These are phyloP conservation scores for Trichoderma orchidacearum DNA, from an alignment of 495 filamentous ascomycete genomes.

Conservation along the genomic window DNA sequence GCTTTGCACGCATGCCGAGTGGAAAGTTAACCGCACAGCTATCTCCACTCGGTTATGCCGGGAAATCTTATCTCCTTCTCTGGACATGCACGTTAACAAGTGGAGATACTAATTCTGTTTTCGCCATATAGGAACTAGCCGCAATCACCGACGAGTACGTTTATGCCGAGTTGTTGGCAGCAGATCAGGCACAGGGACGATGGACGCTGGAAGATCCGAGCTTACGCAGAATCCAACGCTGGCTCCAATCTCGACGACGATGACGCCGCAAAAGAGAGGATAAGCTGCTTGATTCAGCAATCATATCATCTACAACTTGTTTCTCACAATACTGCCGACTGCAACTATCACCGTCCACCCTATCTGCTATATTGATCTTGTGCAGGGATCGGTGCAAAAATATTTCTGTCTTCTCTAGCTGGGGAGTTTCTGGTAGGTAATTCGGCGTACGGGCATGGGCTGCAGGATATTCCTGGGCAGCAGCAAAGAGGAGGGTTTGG, in stretches of 20 bases:
- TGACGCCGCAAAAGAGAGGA: background rate
- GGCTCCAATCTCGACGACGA: conserved; percentile 24
- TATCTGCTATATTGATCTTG: background rate
- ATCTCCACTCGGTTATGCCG: background rate
- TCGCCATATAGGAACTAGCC: conserved; percentile 44
- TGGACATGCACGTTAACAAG: too few relatives aligned
- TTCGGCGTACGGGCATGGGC: background rate
- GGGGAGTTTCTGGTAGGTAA: background rate
- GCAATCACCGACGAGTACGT: conserved; percentile 54
- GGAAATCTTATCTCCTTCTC: too few relatives aligned
- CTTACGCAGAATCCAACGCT: conserved; percentile 33
- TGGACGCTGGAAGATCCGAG: conserved; percentile 65
- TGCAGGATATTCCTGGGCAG: background rate
- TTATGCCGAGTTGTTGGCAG: conserved; percentile 47
- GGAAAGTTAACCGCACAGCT: background rate
- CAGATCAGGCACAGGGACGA: conserved; percentile 52
- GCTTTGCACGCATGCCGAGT: background rate
- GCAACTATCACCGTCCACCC: background rate
- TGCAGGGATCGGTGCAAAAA: background rate
- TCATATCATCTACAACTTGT: background rate
- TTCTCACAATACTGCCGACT: background rate
- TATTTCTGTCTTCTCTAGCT: background rate
- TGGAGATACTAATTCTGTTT: background rate
- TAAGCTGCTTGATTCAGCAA: too few relatives aligned
- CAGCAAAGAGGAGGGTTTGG: background rate